These are phyloP conservation scores for Kazachstania kunashirensis DNA, from an alignment of 805 yeast genomes.

Conservation along the genomic window DNA sequence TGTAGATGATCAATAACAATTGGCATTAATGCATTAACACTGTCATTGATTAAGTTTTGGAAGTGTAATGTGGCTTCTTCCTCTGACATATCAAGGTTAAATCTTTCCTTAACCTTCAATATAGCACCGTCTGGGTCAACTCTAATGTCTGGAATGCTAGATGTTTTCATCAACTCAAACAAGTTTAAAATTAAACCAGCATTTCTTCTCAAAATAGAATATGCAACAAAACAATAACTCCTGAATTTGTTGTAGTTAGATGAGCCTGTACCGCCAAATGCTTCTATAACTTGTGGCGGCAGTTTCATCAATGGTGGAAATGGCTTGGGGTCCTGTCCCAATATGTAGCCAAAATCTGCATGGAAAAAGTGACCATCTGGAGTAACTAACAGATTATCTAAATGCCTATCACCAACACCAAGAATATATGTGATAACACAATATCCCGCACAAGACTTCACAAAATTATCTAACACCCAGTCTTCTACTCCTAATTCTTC, in stretches of 20 bases:
- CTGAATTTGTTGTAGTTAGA: slow-evolving; percentile 80
- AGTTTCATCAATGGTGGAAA: slow-evolving; percentile 97
- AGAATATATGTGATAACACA: slow-evolving; percentile 89
- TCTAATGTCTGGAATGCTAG: slow-evolving; percentile 83
- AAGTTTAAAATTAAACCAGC: slow-evolving; percentile 82
- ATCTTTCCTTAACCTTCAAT: slow-evolving; percentile 86
- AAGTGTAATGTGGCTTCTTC: slow-evolving; percentile 93
- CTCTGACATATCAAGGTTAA: slow-evolving; percentile 85
- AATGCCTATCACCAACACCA: slow-evolving; percentile 96
- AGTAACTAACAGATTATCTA: slow-evolving; percentile 76
- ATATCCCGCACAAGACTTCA: slow-evolving; percentile 93
- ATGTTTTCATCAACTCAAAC: slow-evolving; percentile 88
- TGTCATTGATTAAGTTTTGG: slow-evolving; percentile 86
- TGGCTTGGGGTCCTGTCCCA: slow-evolving; percentile 97
- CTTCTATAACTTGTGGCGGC: slow-evolving; percentile 94
- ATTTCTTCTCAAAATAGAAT: slow-evolving; percentile 79
- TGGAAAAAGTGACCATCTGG: slow-evolving; percentile 90
- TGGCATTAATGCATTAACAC: slow-evolving; percentile 88
- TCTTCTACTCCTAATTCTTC: slow-evolving; percentile 30
- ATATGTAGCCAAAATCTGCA: slow-evolving; percentile 93
- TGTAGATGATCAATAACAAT: slow-evolving; percentile 92
- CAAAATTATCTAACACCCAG: slow-evolving; percentile 84
- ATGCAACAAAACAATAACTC: slow-evolving; percentile 89
- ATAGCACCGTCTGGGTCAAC: slow-evolving; percentile 80
- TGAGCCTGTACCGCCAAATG: slow-evolving; percentile 90